These are phyloP conservation scores for Auriculariales sp. DNA, from an alignment of 768 basidiomycete species.

Conservation along the genomic window DNA sequence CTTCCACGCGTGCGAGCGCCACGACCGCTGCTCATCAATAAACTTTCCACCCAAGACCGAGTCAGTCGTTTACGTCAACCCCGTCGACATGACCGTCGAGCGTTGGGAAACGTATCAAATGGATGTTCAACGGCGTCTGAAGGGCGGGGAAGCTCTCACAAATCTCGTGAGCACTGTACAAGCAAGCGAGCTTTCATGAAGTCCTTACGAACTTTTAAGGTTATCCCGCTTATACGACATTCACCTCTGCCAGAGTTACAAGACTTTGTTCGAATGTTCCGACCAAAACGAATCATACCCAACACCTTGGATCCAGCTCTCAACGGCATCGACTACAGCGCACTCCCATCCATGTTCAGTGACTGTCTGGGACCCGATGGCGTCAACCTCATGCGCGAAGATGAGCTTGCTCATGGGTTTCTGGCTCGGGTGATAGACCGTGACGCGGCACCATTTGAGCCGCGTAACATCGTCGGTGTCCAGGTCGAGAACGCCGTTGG, in stretches of 20 bases:
- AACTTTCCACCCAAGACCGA: conserved; percentile 23
- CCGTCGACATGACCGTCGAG: conserved; percentile 51
- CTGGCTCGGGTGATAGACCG: conserved; percentile 2
- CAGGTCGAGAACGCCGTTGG: conserved; percentile 56
- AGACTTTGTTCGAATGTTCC: conserved; percentile 67
- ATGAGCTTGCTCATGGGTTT: conserved; percentile 11
- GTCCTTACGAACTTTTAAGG: conserved; percentile 34
- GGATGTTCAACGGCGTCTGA: conserved; percentile 30
- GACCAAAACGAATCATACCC: conserved; percentile 61
- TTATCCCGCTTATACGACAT: conserved; percentile 75
- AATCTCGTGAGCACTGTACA: conserved; percentile 43
- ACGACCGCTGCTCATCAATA: conserved; percentile 54
- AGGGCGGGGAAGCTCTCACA: conserved; percentile 31
- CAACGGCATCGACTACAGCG: conserved; percentile 54
- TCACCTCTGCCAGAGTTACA: conserved; percentile 79
- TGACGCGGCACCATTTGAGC: conserved; percentile 4
- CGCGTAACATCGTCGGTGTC: conserved; percentile 26
- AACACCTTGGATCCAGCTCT: conserved; percentile 50
- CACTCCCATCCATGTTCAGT: conserved; percentile 54
- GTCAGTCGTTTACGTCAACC: conserved; percentile 72
- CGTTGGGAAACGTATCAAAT: conserved; percentile 37
- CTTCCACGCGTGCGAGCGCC: conserved; percentile 90
- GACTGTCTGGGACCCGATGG: conserved; percentile 31
- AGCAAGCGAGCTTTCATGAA: too few relatives aligned
- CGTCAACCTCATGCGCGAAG: conserved; percentile 11